A percentile compares a stretch with the other conserved stretches of the same genome.
Evolutionary conservation across 2,329 filamentous ascomycete genomes (phyloP).

Genomic region (Xylariaceae sp.): DNA sequence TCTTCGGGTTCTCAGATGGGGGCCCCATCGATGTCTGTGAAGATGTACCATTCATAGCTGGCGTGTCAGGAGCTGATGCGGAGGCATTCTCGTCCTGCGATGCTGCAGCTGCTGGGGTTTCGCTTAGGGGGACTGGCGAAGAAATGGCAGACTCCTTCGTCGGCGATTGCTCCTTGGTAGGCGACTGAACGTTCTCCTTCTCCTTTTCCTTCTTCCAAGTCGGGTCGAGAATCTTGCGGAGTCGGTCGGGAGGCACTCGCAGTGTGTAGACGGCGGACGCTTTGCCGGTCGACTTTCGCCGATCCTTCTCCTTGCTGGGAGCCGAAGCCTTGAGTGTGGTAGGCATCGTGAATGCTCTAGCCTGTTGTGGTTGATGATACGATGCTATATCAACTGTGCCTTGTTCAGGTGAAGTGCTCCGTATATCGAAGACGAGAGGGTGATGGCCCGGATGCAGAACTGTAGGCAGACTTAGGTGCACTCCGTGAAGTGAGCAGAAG

Average conservation of each 20-base stretch:
- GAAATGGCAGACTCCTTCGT: constrained; percentile 44
- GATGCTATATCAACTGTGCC: constrained; percentile 11
- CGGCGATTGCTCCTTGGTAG: constrained; percentile 36
- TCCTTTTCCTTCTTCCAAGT: constrained; percentile 36
- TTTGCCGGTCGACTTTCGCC: constrained; percentile 39
- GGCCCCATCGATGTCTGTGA: constrained; percentile 54
- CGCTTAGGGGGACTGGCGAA: constrained; percentile 36
- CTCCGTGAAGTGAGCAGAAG: constrained; percentile 11
- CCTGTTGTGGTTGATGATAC: constrained; percentile 16
- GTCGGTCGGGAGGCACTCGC: constrained; percentile 44
- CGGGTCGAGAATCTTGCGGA: constrained; percentile 47
- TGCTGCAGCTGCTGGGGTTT: constrained; percentile 32
- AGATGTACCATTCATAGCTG: constrained; percentile 51
- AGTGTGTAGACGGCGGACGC: constrained; percentile 45
- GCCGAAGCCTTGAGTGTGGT: constrained; percentile 34
- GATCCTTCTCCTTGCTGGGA: constrained; percentile 41
- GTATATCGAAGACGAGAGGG: constrained; percentile 8
- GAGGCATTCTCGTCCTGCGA: constrained; percentile 52
- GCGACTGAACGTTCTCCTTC: constrained; percentile 31
- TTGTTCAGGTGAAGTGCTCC: constrained; percentile 10
- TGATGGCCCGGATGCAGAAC: constrained; percentile 13
- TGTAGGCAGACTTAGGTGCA: constrained; percentile 4
- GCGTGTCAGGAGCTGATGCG: constrained; percentile 57
- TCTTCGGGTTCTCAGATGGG: constrained; percentile 59
- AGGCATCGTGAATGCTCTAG: constrained; percentile 31